A percentile compares a stretch with the other conserved stretches of the same genome.
Conservation (phyloP, 768 basidiomycete genomes). For the Tephrocybe sp. region DNA sequence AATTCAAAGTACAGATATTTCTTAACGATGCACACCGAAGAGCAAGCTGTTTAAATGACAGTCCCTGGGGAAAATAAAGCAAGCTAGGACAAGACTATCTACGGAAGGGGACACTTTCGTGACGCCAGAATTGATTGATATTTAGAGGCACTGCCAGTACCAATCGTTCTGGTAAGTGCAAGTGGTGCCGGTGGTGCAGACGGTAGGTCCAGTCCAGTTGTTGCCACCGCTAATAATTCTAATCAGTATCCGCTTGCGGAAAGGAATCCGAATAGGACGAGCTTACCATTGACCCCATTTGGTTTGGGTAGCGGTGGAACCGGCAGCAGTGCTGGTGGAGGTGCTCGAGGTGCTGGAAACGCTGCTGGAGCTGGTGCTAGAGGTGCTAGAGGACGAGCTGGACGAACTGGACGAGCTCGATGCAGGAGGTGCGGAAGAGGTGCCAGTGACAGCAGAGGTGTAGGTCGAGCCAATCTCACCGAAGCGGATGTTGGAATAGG, state of each 20-base stretch:
- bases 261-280: background rate
- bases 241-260: background rate
- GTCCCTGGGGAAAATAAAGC: no score
- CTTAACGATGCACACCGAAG: no score
- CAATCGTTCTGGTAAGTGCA: background rate
- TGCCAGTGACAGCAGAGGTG: conserved; percentile 1
- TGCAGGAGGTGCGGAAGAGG: background rate
- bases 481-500: no score
- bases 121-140: no score
- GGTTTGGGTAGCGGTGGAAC: background rate
- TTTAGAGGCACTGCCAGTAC: conserved; percentile 2
- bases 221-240: background rate
- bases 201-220: conserved; percentile 2
- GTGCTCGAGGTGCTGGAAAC: background rate
- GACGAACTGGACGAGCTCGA: background rate
- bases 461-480: conserved; percentile 10
- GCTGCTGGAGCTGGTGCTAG: no score
- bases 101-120: no score
- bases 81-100: no score
- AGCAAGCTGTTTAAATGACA: no score
- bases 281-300: conserved; percentile 1
- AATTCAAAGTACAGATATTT: no score
- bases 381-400: background rate
- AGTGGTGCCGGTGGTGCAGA: background rate
- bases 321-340: background rate